Evolutionary conservation across 2,329 filamentous ascomycete species (phyloP).

Genomic region (Talaromyces piceae): DNA sequence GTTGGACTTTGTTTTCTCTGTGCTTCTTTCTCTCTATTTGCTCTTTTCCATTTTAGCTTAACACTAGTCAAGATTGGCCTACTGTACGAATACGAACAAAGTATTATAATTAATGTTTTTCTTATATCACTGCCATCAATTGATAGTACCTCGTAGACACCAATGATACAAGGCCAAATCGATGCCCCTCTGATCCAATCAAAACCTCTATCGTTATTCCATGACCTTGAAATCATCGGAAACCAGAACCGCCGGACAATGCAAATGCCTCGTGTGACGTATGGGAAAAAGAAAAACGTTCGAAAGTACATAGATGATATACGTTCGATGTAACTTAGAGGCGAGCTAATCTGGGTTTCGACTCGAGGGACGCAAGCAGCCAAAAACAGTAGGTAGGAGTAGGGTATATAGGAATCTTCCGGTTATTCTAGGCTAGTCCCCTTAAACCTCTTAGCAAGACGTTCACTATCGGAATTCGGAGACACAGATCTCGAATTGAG

Average conservation of each 20-base stretch:
- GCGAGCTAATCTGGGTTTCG: not conserved
- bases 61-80: too few relatives aligned
- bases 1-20: too few relatives aligned
- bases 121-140: not conserved
- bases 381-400: not conserved
- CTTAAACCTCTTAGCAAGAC: slow-evolving; percentile 60
- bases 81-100: not conserved
- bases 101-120: not conserved
- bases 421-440: slow-evolving; percentile 49
- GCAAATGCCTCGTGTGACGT: not conserved
- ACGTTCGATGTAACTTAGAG: not conserved
- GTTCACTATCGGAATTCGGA: slow-evolving; percentile 46
- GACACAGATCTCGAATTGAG: slow-evolving; percentile 29
- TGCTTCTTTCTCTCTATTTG: too few relatives aligned
- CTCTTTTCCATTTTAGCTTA: too few relatives aligned
- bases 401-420: too few relatives aligned
- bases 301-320: not conserved
- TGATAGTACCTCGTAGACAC: too few relatives aligned
- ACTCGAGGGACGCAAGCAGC: not conserved
- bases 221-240: too few relatives aligned
- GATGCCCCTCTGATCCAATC: not conserved
- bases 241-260: not conserved
- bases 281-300: not conserved
- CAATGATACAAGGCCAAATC: too few relatives aligned
- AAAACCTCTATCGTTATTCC: not conserved